These are phyloP conservation scores for Nicotiana paniculata DNA, from an alignment of 257 asterid species.

Conservation along the genomic window DNA sequence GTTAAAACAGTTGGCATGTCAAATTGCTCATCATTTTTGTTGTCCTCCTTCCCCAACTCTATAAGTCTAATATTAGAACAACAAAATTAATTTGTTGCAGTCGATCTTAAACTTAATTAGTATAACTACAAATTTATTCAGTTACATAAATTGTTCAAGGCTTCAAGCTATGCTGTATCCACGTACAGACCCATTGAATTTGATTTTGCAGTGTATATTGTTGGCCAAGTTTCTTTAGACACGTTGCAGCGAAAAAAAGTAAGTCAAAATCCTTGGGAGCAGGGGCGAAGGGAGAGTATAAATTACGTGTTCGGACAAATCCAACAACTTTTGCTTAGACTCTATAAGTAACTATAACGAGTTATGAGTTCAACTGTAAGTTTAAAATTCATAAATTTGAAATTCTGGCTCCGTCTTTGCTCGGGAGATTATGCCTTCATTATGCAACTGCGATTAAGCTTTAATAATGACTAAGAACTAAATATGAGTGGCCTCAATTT, in stretches of 20 bases:
- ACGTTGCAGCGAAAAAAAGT: background rate
- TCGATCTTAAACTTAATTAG: background rate
- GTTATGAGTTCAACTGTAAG: too few species aligned
- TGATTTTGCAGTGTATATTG: background rate
- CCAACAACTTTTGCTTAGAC: too few species aligned
- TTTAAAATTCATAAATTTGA: too few species aligned
- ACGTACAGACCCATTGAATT: background rate
- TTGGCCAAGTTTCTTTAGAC: background rate
- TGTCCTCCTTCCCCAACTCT: background rate
- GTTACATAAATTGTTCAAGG: too few species aligned
- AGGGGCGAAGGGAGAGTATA: too few species aligned
- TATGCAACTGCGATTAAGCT: too few species aligned
- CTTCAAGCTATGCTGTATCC: too few species aligned
- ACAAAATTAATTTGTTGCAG: background rate
- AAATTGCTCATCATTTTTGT: background rate
- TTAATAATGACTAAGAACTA: background rate
- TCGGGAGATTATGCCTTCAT: too few species aligned
- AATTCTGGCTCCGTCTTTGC: too few species aligned
- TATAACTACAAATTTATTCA: background rate
- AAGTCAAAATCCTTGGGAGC: background rate
- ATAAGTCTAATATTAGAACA: background rate
- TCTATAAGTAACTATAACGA: too few species aligned
- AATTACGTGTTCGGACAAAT: too few species aligned
- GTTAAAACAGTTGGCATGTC: conserved; percentile 6
- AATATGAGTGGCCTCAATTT: background rate